phyloP scores from a whole-genome alignment of 2,329 filamentous ascomycete species.

The Helminthosporium solani region DNA sequence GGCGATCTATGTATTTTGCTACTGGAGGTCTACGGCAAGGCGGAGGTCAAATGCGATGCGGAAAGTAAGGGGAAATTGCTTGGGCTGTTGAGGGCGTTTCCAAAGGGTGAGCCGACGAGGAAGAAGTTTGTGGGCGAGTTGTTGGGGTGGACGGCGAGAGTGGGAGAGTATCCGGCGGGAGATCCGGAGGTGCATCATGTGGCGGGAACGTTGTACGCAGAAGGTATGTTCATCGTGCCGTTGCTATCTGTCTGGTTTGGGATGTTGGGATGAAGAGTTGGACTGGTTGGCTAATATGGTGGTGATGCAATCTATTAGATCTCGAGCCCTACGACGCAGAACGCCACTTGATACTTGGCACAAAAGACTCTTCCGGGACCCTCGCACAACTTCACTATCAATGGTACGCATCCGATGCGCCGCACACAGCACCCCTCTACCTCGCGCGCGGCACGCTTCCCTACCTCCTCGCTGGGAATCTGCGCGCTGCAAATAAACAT shows the following conservation, averaged over 20 bases:
- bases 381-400: slow-evolving; percentile 83
- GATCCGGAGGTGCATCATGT: slow-evolving; percentile 96
- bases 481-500: slow-evolving; percentile 82
- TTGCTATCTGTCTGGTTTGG: no score
- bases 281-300: no score
- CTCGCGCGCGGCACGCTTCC: slow-evolving; percentile 84
- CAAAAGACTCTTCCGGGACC: slow-evolving; percentile 79
- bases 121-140: slow-evolving; percentile 91
- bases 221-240: slow-evolving; percentile 52
- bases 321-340: slow-evolving; percentile 93
- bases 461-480: slow-evolving; percentile 86
- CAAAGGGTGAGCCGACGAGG: slow-evolving; percentile 78
- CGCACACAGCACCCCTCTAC: slow-evolving; percentile 84
- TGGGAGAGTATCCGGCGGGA: slow-evolving; percentile 83
- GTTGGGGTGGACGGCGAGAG: slow-evolving; percentile 84
- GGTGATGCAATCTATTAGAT: slow-evolving; percentile 57
- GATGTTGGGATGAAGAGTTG: not conserved
- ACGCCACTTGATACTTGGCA: slow-evolving; percentile 83
- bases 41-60: slow-evolving; percentile 74
- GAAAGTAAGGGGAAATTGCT: slow-evolving; percentile 71
- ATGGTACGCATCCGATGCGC: slow-evolving; percentile 89
- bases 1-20: slow-evolving; percentile 87
- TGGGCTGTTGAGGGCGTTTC: slow-evolving; percentile 77
- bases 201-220: slow-evolving; percentile 81
- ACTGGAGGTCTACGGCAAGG: slow-evolving; percentile 88